phyloP scores from a whole-genome alignment of 164 flowering plant species.

The Aristolochia californica region DNA sequence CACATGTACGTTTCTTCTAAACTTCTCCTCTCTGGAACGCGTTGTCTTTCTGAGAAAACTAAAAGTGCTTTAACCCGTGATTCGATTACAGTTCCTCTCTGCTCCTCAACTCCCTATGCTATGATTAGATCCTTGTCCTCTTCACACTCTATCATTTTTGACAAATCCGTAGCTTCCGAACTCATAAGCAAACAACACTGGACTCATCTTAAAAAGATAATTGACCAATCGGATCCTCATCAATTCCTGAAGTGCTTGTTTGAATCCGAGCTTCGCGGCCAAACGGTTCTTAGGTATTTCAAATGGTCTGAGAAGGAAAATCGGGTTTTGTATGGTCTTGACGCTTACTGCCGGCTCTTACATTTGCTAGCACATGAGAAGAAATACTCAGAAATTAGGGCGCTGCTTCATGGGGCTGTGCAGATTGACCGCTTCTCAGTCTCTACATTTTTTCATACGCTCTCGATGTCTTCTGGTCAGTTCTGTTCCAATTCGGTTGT shows the following conservation, averaged over 20 bases:
- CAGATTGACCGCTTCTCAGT: constrained; percentile 1
- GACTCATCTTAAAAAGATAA: constrained; percentile 11
- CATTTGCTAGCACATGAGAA: constrained; percentile 10
- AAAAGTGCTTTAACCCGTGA: neutral
- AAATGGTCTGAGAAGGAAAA: constrained; percentile 20
- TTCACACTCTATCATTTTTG: neutral
- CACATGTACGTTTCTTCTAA: neutral
- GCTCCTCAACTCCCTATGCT: neutral
- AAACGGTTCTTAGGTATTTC: constrained; percentile 12
- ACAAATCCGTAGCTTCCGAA: constrained; percentile 8
- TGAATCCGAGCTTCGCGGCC: constrained; percentile 8
- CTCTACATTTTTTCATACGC: constrained; percentile 7
- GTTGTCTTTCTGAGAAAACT: neutral
- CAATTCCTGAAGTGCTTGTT: constrained; percentile 12
- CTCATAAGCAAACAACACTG: constrained; percentile 20
- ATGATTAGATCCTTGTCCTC: constrained; percentile 2
- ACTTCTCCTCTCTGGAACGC: too few species aligned
- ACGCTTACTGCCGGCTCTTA: constrained; percentile 10
- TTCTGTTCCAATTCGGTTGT: constrained; percentile 8
- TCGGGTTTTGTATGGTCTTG: constrained; percentile 6
- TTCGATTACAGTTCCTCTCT: constrained; percentile 1
- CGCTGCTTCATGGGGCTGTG: constrained; percentile 13
- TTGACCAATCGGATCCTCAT: constrained; percentile 6
- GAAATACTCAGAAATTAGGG: constrained; percentile 15
- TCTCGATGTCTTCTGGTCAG: constrained; percentile 2